A percentile compares a stretch with the other conserved stretches of the same genome.
Evolutionary conservation across 1,139 yeast species (phyloP).

Genomic region (Hemisphaericaspora xylanilytica): DNA sequence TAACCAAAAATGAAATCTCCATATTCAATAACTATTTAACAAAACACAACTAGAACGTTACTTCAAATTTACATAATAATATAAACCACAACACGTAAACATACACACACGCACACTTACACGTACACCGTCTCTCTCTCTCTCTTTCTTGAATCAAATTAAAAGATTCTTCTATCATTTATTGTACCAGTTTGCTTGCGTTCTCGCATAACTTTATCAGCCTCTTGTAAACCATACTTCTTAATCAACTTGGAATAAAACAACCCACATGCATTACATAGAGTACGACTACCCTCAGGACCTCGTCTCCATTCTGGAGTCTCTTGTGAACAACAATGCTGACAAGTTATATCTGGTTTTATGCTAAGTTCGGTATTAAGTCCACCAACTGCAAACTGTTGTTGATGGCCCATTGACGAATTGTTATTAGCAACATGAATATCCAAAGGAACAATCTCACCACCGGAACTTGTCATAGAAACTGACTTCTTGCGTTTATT

Average conservation of each 20-base stretch:
- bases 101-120: no score
- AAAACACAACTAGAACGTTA: no score
- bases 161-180: slow-evolving; percentile 20
- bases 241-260: slow-evolving; percentile 69
- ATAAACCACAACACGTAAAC: no score
- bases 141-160: background rate
- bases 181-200: slow-evolving; percentile 23
- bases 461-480: slow-evolving; percentile 9
- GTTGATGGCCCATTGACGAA: slow-evolving; percentile 3
- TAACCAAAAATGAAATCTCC: no score
- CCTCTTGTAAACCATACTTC: slow-evolving; percentile 26
- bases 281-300: slow-evolving; percentile 78
- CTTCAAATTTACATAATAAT: no score
- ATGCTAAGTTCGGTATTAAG: slow-evolving; percentile 20
- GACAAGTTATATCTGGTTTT: slow-evolving; percentile 20
- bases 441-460: slow-evolving; percentile 15
- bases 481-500: slow-evolving; percentile 6
- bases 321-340: slow-evolving; percentile 29
- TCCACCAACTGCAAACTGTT: slow-evolving; percentile 15
- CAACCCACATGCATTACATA: slow-evolving; percentile 89
- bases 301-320: slow-evolving; percentile 95
- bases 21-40: no score
- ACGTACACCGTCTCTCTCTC: no score
- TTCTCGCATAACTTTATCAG: slow-evolving; percentile 24
- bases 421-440: slow-evolving; percentile 8